Evolutionary conservation across 129 eudicot genomes (phyloP).

Genomic region (Sambucus nigra): DNA sequence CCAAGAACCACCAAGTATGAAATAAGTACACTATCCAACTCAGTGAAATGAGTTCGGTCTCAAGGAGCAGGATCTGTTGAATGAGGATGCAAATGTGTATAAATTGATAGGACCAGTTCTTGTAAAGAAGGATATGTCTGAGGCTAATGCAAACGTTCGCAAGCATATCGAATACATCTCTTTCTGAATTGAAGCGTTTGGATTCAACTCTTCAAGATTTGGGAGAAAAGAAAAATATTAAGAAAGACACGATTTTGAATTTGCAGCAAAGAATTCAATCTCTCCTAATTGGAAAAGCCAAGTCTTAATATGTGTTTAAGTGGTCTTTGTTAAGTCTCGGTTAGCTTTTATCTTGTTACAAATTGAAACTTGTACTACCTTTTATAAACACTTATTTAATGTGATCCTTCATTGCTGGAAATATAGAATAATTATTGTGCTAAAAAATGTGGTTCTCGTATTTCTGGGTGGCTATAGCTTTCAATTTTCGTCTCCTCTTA

Average conservation of each 20-base stretch:
- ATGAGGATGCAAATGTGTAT: constrained; percentile 47
- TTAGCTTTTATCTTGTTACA: neutral
- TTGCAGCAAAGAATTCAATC: constrained; percentile 77
- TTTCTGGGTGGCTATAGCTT: too few relatives aligned
- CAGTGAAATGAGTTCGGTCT: constrained; percentile 50
- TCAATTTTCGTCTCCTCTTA: too few relatives aligned
- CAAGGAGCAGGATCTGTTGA: constrained; percentile 49
- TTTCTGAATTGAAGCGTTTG: constrained; percentile 46
- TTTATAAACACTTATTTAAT: neutral
- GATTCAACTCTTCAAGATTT: too few relatives aligned
- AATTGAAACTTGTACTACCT: neutral
- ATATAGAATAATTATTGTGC: too few relatives aligned
- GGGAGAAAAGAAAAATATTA: too few relatives aligned
- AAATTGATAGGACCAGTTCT: too few relatives aligned
- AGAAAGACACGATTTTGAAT: constrained; percentile 60
- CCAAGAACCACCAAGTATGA: constrained; percentile 43
- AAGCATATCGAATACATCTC: constrained; percentile 48
- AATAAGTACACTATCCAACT: constrained; percentile 48
- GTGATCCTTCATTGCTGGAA: neutral
- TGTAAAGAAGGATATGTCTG: constrained; percentile 51
- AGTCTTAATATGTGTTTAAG: constrained; percentile 28
- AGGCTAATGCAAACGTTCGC: constrained; percentile 47
- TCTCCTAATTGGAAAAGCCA: constrained; percentile 74
- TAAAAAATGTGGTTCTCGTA: too few relatives aligned
- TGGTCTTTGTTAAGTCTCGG: neutral